These are phyloP conservation scores for Podospora fimiseda DNA, from an alignment of 495 filamentous ascomycete species.

Conservation along the genomic window DNA sequence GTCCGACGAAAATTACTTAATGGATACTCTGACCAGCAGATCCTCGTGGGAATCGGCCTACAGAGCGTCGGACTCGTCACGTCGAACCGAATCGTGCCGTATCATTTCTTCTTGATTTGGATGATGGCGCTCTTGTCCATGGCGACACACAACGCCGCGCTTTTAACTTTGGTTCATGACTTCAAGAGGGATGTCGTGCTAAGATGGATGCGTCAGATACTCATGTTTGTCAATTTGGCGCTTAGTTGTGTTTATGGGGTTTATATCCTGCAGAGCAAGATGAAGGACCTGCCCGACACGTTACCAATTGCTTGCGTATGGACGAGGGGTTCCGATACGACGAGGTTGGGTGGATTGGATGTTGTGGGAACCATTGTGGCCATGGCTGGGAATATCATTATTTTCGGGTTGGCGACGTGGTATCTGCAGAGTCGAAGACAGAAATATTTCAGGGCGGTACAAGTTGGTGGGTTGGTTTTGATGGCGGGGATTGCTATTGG, in stretches of 20 bases:
- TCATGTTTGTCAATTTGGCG: slow-evolving; percentile 53
- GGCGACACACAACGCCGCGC: slow-evolving; percentile 50
- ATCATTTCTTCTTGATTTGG: slow-evolving; percentile 60
- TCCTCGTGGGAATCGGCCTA: slow-evolving; percentile 55
- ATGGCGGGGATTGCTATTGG: slow-evolving; percentile 45
- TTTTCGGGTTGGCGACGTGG: slow-evolving; percentile 49
- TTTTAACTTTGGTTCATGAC: slow-evolving; percentile 51
- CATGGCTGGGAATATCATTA: slow-evolving; percentile 41
- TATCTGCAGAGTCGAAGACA: slow-evolving; percentile 46
- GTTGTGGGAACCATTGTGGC: slow-evolving; percentile 48
- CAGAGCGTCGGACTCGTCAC: slow-evolving; percentile 48
- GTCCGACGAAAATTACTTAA: slow-evolving; percentile 52
- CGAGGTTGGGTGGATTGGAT: slow-evolving; percentile 32
- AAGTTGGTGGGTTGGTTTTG: slow-evolving; percentile 40
- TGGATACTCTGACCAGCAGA: slow-evolving; percentile 55
- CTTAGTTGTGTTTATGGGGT: slow-evolving; percentile 45
- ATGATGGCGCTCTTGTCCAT: slow-evolving; percentile 53
- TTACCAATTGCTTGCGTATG: slow-evolving; percentile 52
- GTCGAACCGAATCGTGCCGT: slow-evolving; percentile 43
- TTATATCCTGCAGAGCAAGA: slow-evolving; percentile 42
- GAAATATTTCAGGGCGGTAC: slow-evolving; percentile 40
- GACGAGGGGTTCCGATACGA: slow-evolving; percentile 16
- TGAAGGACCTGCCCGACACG: slow-evolving; percentile 39
- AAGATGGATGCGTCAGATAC: slow-evolving; percentile 51
- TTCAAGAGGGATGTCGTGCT: slow-evolving; percentile 57